Base-by-base conservation (phyloP, 2,329 filamentous ascomycete genomes). In the Cryphonectria radicalis region DNA sequence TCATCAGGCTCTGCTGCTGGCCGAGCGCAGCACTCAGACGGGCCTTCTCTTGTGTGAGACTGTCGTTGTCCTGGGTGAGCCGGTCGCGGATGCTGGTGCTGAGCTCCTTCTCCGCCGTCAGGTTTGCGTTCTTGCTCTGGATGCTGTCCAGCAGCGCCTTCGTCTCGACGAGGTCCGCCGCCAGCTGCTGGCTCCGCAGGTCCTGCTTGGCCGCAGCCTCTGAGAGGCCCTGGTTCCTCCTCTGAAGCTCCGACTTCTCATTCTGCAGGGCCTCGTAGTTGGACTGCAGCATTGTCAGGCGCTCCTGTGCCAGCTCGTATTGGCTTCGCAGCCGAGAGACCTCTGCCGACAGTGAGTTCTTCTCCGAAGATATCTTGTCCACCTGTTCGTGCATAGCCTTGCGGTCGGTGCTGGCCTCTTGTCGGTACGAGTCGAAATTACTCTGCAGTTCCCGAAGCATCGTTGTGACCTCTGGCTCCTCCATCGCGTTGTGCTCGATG, bases 71-170 rank as follows among this genome's bases (percentile, higher is more conserved):
- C 76, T 96, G 93, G 73, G 89, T 92, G 60, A 98, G 86, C 67
- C 97, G 91, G 74, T 93, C 91, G 79, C 98, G 95, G 46, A 98
- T 97, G 70, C 92, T 93, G 83, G 96, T 97, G 92, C 93, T 97
- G 13, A 99, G 86, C 53, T 94, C 92, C 82, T 97, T 97, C 81
- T 98, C 95, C 0, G 95, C 95, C 80, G 97, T 97, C 46, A 98
- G 88, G 77, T 98, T 98, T 22, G 94, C 91, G 68, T 91, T 94
- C 79, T 99, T 96, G 74, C 94, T 94, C 67, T 94, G 92, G 81
- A 98, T 88, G 77, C 94, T 95, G 77, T 99, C 95, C 4, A 93
- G 85, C 67, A 95, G 83, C 43, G 92, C 92, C 79, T 91, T 92
- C 6, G 92, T 91, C 79, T 98, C 96, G 13, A 98, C 90, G 7